Base-by-base conservation (phyloP, 2,329 filamentous ascomycete species). In the Lachnellula hyalina region DNA sequence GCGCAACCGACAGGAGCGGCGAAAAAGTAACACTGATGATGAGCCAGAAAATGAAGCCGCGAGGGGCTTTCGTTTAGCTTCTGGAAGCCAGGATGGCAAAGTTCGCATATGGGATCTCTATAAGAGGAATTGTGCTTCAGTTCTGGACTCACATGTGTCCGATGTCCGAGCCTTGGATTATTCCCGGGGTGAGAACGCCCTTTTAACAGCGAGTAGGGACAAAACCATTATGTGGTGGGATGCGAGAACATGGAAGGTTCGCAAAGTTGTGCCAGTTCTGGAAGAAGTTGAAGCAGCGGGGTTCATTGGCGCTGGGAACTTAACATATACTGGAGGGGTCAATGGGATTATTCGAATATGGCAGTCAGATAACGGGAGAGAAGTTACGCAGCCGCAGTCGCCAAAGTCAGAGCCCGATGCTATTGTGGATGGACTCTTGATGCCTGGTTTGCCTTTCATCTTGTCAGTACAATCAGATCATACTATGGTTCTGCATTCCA, bases 191-290 rank as follows among this genome's bases (percentile, higher is more conserved):
- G 83, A 91, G 66, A 84, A 93, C 66, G 76, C 84, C 5, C 75
- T 99, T 32, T 79, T 99, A 2, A 94, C 91, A 5, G 90, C 85
- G 19, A 89, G 91, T 68, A 83, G 94, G 73, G 94, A 99, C 74
- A 95, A 96, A 75, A 97, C 94, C 0, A 82, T 94, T 52, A 94
- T 94, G 59, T 81, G 95, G 71, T 99, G 94, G 93, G 88, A 96
- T 72, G 81, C 87, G 19, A 82, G 77, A 61, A 90, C 85, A 21
- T 99, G 94, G 91, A 93, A 92, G 72, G 75, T 84, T 44, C 81
- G 85, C 61, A 87, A 86, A 58, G 86, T 95, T 0, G 84, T 94
- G 42, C 92, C 90, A 12, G 88, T 91, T 19, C 77, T 95, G 36
- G 94, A 99, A 71, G 84, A 87, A 36, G 78, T 97, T 32, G 94